Percentiles rank a stretch among this genome's conserved stretches.
Conservation (phyloP, 2,329 filamentous ascomycete genomes). For the Volutella citrinella region DNA sequence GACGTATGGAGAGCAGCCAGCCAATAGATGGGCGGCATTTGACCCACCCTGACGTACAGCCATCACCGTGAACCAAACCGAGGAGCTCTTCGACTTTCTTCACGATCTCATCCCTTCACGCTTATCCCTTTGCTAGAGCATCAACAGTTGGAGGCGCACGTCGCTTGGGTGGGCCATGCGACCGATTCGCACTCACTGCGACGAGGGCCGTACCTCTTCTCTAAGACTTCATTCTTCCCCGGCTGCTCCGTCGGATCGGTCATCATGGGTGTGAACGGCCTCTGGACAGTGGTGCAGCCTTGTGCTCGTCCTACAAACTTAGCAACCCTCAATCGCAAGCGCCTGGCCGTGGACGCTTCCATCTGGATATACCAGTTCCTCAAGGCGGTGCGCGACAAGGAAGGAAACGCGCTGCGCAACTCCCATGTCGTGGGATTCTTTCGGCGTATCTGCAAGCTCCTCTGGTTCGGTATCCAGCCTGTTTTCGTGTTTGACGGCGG, state of each 20-base stretch:
- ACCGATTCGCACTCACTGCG: background rate
- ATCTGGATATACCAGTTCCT: slow-evolving; percentile 99
- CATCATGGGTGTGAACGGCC: slow-evolving; percentile 92
- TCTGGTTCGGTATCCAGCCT: slow-evolving; percentile 94
- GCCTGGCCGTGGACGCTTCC: slow-evolving; percentile 93
- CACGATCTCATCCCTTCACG: background rate
- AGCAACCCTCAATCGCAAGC: slow-evolving; percentile 92
- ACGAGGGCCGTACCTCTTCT: slow-evolving; percentile 21
- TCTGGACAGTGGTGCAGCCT: slow-evolving; percentile 94
- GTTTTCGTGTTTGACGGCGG: slow-evolving; percentile 99
- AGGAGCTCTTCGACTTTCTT: slow-evolving; percentile 1
- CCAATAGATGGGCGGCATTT: slow-evolving; percentile 13
- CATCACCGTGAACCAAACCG: slow-evolving; percentile 1
- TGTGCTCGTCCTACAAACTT: slow-evolving; percentile 95
- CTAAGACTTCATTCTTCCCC: too few relatives aligned
- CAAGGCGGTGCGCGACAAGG: slow-evolving; percentile 97
- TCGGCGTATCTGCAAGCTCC: slow-evolving; percentile 92
- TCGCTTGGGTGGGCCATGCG: slow-evolving; percentile 2
- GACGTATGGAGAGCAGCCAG: slow-evolving; percentile 4
- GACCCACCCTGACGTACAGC: slow-evolving; percentile 24
- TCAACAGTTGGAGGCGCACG: too few relatives aligned
- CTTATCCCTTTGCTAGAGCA: background rate
- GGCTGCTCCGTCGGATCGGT: too few relatives aligned
- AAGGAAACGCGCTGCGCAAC: slow-evolving; percentile 94
- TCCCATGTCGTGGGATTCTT: slow-evolving; percentile 98